Conservation (phyloP, 768 basidiomycete species). For the Baorangia bicolor region DNA sequence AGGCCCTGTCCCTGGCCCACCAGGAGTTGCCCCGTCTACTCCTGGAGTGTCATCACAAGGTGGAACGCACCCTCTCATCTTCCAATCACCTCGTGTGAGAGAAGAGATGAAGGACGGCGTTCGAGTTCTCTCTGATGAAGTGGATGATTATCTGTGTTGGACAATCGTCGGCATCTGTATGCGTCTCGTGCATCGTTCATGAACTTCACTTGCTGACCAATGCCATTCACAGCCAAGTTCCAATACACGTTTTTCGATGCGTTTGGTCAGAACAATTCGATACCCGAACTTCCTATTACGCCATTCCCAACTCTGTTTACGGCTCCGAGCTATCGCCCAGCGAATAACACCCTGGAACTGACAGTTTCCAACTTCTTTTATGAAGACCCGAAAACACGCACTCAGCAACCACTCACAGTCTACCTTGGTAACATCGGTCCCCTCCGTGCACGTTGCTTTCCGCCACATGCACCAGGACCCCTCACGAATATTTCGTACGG, state of each 20-base stretch:
- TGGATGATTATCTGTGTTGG: slow-evolving; percentile 95
- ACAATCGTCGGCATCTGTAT: slow-evolving; percentile 93
- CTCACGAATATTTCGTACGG: slow-evolving; percentile 64
- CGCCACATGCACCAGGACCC: slow-evolving; percentile 67
- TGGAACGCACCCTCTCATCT: slow-evolving; percentile 78
- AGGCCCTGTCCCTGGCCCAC: slow-evolving; percentile 77
- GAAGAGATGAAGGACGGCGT: slow-evolving; percentile 82
- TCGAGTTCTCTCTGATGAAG: slow-evolving; percentile 76
- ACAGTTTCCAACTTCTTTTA: slow-evolving; percentile 90
- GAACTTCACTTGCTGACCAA: slow-evolving; percentile 20
- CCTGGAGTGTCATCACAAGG: slow-evolving; percentile 75
- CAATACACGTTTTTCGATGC: slow-evolving; percentile 95
- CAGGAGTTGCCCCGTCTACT: slow-evolving; percentile 66
- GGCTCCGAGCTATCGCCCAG: slow-evolving; percentile 69
- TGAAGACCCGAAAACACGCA: slow-evolving; percentile 61
- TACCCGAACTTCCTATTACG: slow-evolving; percentile 80
- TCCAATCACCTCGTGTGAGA: slow-evolving; percentile 74
- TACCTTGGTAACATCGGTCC: slow-evolving; percentile 91
- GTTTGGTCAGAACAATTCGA: slow-evolving; percentile 72
- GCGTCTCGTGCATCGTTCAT: slow-evolving; percentile 30
- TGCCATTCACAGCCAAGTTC: slow-evolving; percentile 66
- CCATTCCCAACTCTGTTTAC: slow-evolving; percentile 88
- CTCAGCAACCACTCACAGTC: slow-evolving; percentile 75
- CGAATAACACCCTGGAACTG: slow-evolving; percentile 74
- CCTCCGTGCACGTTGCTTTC: slow-evolving; percentile 73